phyloP scores from a whole-genome alignment of 768 basidiomycete genomes.

The Suillus decipiens region DNA sequence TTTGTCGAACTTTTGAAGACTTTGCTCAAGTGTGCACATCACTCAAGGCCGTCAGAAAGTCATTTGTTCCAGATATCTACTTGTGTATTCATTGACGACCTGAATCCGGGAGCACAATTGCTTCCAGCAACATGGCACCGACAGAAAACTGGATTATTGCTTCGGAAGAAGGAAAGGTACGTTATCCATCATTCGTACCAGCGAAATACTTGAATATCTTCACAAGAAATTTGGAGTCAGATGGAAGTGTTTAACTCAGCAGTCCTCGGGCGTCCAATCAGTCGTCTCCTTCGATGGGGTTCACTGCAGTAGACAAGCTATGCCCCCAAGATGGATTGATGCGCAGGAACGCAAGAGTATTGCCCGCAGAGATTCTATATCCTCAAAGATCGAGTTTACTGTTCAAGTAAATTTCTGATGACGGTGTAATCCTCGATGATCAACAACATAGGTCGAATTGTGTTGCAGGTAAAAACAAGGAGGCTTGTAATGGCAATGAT shows the following conservation, averaged over 20 bases:
- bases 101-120: too few species aligned
- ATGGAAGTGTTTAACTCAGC: slow-evolving; percentile 14
- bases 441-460: slow-evolving; percentile 16
- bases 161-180: slow-evolving; percentile 24
- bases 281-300: slow-evolving; percentile 15
- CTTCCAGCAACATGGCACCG: too few species aligned
- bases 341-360: not conserved
- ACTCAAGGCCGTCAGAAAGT: too few species aligned
- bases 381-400: slow-evolving; percentile 17
- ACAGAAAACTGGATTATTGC: slow-evolving; percentile 1
- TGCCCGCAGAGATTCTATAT: slow-evolving; percentile 9
- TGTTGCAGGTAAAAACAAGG: slow-evolving; percentile 11
- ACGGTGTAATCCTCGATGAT: slow-evolving; percentile 16
- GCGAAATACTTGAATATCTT: not conserved
- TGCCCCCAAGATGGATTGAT: not conserved
- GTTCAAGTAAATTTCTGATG: slow-evolving; percentile 19
- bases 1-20: too few species aligned
- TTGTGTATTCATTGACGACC: too few species aligned
- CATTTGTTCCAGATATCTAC: too few species aligned
- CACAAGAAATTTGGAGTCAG: slow-evolving; percentile 15
- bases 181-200: not conserved
- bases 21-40: too few species aligned
- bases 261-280: not conserved
- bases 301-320: accelerated
- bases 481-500: not conserved